Evolutionary conservation across 2,329 filamentous ascomycete species (phyloP), one percentile per base, ranked within the genome.

Genomic region (Ophiostoma novo-ulmi): DNA sequence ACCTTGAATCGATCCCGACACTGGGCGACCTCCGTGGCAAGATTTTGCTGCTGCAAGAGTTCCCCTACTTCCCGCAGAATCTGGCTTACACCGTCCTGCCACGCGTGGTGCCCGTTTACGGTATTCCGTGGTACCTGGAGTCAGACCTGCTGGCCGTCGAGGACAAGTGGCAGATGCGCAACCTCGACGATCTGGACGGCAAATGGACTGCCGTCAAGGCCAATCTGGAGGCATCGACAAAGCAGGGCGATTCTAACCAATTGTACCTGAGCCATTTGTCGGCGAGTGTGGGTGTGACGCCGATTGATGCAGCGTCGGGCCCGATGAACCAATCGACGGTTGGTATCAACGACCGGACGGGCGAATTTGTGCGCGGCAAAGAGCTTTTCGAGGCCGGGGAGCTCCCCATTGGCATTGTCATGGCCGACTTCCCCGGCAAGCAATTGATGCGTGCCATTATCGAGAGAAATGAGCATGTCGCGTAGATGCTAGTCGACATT

Each of bases 291-390:
- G 82, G 82, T 52, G 82, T 85, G 11, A 73, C 82, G 71, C 83
- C 83, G 52, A 83, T 85, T 68, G 81, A 83, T 74, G 83, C 82
- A 1, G 83, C 83, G 13, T 83, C 83, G 0, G 83, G 83, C 0
- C 79, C 82, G n/a, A 74, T 75, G 69, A 81, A 83, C 73, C 76
- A 77, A 61, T 71, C 73, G 20, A 77, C 83, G 4, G 74, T 75
- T n/a, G 83, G 83, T 38, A 83, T 85, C 78, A 85, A 85, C 70
- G 82, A 84, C 73, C 79, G 80, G 77, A 83, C 82, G 44, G 82
- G 82, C 41, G 76, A 77, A 73, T 84, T 81, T 48, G 38, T 67
- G 73, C 70, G 70, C 13, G 69, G 71, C 3, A 64, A 70, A n/a
- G 55, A 67, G 35, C 35, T 35, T 11, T 64, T 63, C 11, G 63